A percentile compares a stretch with the other conserved stretches of the same genome.
phyloP scores from a whole-genome alignment of 306 rosid species.

The Spatholobus suberectus region DNA sequence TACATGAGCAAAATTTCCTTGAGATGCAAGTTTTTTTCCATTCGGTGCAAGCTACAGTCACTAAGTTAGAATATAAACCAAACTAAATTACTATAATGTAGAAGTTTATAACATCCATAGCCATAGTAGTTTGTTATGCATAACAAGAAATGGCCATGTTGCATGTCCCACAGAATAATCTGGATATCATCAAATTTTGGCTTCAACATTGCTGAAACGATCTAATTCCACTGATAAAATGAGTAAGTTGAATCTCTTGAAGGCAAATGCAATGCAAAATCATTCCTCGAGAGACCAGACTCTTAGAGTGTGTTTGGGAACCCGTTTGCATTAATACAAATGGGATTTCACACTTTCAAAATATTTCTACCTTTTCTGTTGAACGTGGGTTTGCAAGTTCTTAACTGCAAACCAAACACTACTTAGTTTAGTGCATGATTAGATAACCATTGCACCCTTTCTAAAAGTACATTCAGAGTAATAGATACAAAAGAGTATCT shows the following conservation, averaged over 20 bases:
- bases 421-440: no score
- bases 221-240: not conserved
- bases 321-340: no score
- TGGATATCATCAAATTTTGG: not conserved
- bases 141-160: not conserved
- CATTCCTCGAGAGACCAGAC: no score
- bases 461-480: no score
- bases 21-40: not conserved
- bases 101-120: not conserved
- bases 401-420: no score
- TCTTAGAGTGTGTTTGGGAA: no score
- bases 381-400: no score
- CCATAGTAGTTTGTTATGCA: not conserved
- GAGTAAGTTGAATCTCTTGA: not conserved
- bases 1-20: slow-evolving; percentile 9
- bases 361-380: no score
- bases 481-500: no score
- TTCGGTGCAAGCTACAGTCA: not conserved
- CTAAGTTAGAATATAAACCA: not conserved
- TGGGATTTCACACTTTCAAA: no score
- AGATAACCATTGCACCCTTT: no score
- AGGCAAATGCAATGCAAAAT: no score
- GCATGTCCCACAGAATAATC: not conserved
- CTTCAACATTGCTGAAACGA: not conserved
- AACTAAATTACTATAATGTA: not conserved